phyloP scores from a whole-genome alignment of 1,284 basidiomycete genomes.

The Apiotrichum brassicae region DNA sequence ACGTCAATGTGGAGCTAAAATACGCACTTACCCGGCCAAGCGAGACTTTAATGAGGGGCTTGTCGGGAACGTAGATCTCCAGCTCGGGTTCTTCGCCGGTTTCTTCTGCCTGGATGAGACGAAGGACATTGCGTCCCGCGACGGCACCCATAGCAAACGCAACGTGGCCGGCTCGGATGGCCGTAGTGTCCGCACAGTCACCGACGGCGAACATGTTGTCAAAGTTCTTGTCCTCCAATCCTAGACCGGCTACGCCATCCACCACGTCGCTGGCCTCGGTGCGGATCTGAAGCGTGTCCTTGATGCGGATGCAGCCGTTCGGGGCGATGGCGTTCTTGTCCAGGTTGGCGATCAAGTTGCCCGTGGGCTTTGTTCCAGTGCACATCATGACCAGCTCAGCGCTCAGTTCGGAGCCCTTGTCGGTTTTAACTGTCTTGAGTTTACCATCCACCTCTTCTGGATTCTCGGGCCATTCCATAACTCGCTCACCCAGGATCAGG shows the following conservation, averaged over 20 bases:
- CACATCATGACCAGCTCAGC: slow-evolving; percentile 66
- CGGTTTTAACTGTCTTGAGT: slow-evolving; percentile 51
- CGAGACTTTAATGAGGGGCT: slow-evolving; percentile 59
- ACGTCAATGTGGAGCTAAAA: background rate
- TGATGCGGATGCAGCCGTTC: slow-evolving; percentile 51
- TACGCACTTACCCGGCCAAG: slow-evolving; percentile 51
- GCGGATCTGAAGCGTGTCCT: slow-evolving; percentile 55
- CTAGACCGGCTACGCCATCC: background rate
- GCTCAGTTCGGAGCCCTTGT: slow-evolving; percentile 56
- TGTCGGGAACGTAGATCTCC: slow-evolving; percentile 55
- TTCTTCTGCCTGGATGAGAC: slow-evolving; percentile 30
- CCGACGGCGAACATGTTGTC: slow-evolving; percentile 47
- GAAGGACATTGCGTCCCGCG: slow-evolving; percentile 44
- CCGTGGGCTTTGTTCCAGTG: slow-evolving; percentile 68
- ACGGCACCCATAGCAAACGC: slow-evolving; percentile 55
- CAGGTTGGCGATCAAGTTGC: slow-evolving; percentile 51
- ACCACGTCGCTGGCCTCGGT: background rate
- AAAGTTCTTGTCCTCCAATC: background rate
- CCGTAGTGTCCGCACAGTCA: slow-evolving; percentile 46
- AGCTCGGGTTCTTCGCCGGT: slow-evolving; percentile 37
- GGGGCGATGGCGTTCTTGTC: slow-evolving; percentile 48
- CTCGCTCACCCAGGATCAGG: slow-evolving; percentile 46
- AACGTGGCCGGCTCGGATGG: slow-evolving; percentile 59
- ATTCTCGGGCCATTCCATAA: slow-evolving; percentile 40
- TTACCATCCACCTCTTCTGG: slow-evolving; percentile 33